These are phyloP conservation scores for Globisporangium nagaii DNA, from an alignment of 352 stramenopile genomes.

Conservation along the genomic window DNA sequence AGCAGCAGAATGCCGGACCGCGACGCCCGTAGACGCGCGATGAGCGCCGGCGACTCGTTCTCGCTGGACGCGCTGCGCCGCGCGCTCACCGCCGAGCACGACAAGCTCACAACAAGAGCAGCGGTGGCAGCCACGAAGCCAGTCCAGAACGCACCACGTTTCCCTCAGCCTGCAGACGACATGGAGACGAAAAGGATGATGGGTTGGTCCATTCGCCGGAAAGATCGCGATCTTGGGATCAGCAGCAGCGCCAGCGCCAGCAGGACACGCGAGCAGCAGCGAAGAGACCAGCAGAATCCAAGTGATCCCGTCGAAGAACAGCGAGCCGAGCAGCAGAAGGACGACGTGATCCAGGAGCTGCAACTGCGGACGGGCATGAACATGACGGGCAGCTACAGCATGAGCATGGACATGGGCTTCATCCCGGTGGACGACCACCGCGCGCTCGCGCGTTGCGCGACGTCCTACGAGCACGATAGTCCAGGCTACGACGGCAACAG, in stretches of 20 bases:
- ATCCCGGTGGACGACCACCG: neutral
- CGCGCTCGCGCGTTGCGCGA: neutral
- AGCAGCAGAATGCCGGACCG: neutral
- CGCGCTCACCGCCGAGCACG: constrained; percentile 1
- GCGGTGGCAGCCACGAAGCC: neutral
- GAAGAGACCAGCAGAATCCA: neutral
- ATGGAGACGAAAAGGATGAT: constrained; percentile 9
- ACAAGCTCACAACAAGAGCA: constrained; percentile 1
- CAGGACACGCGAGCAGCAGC: neutral
- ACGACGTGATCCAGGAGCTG: neutral
- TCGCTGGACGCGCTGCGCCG: neutral
- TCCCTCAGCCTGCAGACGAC: too few relatives aligned
- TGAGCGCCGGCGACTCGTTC: neutral
- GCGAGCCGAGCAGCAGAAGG: neutral
- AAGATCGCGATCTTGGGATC: neutral
- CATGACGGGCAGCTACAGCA: too few relatives aligned
- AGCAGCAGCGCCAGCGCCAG: neutral
- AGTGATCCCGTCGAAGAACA: neutral
- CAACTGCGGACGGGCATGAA: constrained; percentile 1
- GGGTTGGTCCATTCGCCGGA: neutral
- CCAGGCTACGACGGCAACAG: neutral
- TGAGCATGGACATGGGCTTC: neutral
- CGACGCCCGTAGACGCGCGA: neutral
- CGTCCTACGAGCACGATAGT: neutral
- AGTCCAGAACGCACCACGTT: too few relatives aligned